Conservation (phyloP, 306 rosid genomes). For the Rosa persica region DNA sequence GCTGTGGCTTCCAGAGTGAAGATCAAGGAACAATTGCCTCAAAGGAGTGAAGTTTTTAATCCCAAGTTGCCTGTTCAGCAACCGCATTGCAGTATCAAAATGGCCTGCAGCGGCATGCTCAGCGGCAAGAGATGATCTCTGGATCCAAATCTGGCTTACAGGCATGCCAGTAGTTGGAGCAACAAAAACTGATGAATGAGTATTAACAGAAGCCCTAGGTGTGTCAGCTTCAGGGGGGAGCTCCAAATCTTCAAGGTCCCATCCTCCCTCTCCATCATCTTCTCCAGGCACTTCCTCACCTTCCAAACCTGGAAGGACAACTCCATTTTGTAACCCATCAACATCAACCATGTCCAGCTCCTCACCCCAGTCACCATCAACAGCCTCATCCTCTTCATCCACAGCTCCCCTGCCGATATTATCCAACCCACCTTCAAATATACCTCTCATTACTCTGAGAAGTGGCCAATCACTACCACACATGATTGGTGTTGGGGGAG, state of each 20-base stretch:
- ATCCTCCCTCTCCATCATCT: conserved; percentile 79
- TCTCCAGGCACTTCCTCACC: conserved; percentile 67
- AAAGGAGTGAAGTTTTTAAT: conserved; percentile 75
- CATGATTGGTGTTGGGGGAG: conserved; percentile 70
- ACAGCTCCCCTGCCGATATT: conserved; percentile 40
- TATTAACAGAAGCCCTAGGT: conserved; percentile 56
- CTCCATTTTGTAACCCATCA: conserved; percentile 69
- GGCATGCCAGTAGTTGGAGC: conserved; percentile 95
- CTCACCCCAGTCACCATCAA: conserved; percentile 75
- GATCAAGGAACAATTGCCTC: conserved; percentile 75
- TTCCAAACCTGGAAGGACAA: conserved; percentile 52
- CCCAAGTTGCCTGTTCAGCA: conserved; percentile 87
- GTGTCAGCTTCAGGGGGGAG: conserved; percentile 85
- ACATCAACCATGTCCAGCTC: conserved; percentile 73
- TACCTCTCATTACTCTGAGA: conserved; percentile 76
- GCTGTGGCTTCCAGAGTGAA: conserved; percentile 71
- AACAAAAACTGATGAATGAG: conserved; percentile 60
- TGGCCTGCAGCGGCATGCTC: conserved; percentile 96
- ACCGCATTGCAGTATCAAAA: conserved; percentile 89
- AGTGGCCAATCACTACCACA: conserved; percentile 95
- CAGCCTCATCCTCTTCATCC: conserved; percentile 72
- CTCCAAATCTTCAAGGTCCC: conserved; percentile 91
- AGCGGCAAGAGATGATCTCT: conserved; percentile 90
- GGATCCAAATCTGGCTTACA: conserved; percentile 86
- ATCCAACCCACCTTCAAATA: conserved; percentile 84